Percentiles rank a stretch among this genome's conserved stretches.
Conservation (phyloP, 1,139 yeast genomes). For the Blastobotrys buckinghamii region DNA sequence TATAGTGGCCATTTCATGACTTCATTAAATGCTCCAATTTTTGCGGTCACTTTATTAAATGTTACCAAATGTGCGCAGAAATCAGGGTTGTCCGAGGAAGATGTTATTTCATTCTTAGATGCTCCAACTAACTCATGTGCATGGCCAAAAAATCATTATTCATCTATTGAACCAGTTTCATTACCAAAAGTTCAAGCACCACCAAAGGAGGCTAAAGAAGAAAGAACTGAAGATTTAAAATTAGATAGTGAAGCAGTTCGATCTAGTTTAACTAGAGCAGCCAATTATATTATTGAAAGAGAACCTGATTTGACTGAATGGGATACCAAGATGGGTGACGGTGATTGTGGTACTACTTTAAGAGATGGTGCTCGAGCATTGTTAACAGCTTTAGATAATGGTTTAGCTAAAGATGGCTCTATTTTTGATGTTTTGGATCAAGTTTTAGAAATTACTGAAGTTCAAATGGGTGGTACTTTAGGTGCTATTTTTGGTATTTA, state of each 20-base stretch:
- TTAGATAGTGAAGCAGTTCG: conserved; percentile 35
- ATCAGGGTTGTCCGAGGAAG: conserved; percentile 14
- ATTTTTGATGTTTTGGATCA: conserved; percentile 25
- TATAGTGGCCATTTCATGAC: conserved; percentile 46
- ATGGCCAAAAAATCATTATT: conserved; percentile 32
- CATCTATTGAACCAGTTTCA: conserved; percentile 12
- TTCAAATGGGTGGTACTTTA: conserved; percentile 51
- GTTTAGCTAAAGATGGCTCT: conserved; percentile 28
- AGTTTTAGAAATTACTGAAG: conserved; percentile 37
- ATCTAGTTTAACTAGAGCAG: conserved; percentile 34
- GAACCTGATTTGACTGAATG: conserved; percentile 46
- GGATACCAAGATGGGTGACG: conserved; percentile 50
- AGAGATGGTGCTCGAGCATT: conserved; percentile 41
- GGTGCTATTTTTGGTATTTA: conserved; percentile 47
- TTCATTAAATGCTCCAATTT: conserved; percentile 48
- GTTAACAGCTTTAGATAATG: conserved; percentile 33
- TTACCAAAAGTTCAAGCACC: conserved; percentile 11
- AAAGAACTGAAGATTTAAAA: conserved; percentile 24
- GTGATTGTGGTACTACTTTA: conserved; percentile 48
- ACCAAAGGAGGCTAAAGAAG: neutral
- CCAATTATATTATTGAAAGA: conserved; percentile 36
- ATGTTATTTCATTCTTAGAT: conserved; percentile 39
- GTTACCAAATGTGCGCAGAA: conserved; percentile 36
- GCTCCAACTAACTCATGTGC: conserved; percentile 37
- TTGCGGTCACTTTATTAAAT: conserved; percentile 45